Conservation (phyloP, 2,329 filamentous ascomycete species). For the Fusarium tricinctum region DNA sequence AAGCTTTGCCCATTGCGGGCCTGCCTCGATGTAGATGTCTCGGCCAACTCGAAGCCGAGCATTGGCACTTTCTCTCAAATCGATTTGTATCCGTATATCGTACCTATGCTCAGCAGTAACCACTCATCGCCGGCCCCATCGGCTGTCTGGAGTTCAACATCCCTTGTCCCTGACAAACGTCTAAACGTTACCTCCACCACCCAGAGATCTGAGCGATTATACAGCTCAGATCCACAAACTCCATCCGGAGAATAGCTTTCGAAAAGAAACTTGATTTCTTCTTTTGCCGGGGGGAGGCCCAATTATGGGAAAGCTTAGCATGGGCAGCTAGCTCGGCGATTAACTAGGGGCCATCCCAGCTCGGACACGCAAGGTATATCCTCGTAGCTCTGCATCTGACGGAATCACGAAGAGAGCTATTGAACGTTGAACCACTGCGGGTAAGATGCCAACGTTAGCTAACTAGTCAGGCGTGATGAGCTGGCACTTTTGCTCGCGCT, state of each 20-base stretch:
- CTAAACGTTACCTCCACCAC: conserved; percentile 15
- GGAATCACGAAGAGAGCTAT: conserved; percentile 15
- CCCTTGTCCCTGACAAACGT: conserved; percentile 13
- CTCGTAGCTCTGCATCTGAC: conserved; percentile 29
- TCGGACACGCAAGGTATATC: conserved; percentile 29
- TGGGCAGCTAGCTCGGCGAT: conserved; percentile 32
- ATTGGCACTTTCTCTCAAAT: conserved; percentile 11
- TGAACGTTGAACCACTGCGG: conserved; percentile 10
- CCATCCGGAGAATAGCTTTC: conserved; percentile 10
- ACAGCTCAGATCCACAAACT: conserved; percentile 22
- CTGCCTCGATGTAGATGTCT: conserved; percentile 10
- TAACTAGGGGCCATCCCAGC: conserved; percentile 40
- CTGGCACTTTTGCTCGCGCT: conserved; percentile 28
- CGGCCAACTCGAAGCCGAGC: conserved; percentile 12
- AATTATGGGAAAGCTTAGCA: conserved; percentile 39
- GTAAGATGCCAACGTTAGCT: conserved; percentile 1
- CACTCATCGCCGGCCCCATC: conserved; percentile 6
- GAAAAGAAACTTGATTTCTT: conserved; percentile 44
- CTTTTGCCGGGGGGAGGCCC: background rate
- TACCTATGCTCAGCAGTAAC: conserved; percentile 1
- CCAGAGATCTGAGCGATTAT: conserved; percentile 21
- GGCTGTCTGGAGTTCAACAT: background rate
- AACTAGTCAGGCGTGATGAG: conserved; percentile 33
- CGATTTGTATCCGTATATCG: background rate
- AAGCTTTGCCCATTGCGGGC: conserved; percentile 30